These are phyloP conservation scores for Lathyrus oleraceus DNA, from an alignment of 306 rosid genomes.

Conservation along the genomic window DNA sequence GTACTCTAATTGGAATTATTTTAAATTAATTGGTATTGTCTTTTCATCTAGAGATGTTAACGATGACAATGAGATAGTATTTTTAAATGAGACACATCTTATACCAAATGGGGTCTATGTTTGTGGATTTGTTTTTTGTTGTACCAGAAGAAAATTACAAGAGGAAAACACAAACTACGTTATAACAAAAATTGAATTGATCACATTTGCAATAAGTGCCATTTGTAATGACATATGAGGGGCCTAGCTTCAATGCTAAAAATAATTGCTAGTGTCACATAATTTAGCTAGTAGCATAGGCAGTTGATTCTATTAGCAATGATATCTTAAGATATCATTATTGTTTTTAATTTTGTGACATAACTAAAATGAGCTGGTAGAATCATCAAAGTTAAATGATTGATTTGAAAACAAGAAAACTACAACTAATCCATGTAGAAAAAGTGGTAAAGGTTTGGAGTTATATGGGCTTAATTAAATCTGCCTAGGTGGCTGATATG, in stretches of 20 bases:
- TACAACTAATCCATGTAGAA: slow-evolving; percentile 26
- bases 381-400: slow-evolving; percentile 6
- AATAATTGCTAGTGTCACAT: slow-evolving; percentile 22
- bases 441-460: slow-evolving; percentile 12
- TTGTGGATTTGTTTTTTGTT: neutral
- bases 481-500: slow-evolving; percentile 30
- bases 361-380: slow-evolving; percentile 9
- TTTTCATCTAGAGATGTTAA: too few relatives aligned
- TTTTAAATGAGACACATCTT: slow-evolving; percentile 13
- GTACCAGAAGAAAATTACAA: neutral
- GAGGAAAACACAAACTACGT: neutral
- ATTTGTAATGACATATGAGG: slow-evolving; percentile 21
- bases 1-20: too few relatives aligned
- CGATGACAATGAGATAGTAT: neutral
- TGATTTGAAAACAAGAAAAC: slow-evolving; percentile 21
- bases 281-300: slow-evolving; percentile 1
- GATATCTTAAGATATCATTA: slow-evolving; percentile 6
- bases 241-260: slow-evolving; percentile 8
- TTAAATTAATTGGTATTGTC: too few relatives aligned
- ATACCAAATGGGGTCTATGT: slow-evolving; percentile 7
- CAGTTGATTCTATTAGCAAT: slow-evolving; percentile 15
- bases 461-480: slow-evolving; percentile 13
- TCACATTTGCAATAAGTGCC: slow-evolving; percentile 24
- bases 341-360: neutral
- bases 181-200: neutral